phyloP scores from a whole-genome alignment of 2,329 filamentous ascomycete species.

The Neonectria neomacrospora region DNA sequence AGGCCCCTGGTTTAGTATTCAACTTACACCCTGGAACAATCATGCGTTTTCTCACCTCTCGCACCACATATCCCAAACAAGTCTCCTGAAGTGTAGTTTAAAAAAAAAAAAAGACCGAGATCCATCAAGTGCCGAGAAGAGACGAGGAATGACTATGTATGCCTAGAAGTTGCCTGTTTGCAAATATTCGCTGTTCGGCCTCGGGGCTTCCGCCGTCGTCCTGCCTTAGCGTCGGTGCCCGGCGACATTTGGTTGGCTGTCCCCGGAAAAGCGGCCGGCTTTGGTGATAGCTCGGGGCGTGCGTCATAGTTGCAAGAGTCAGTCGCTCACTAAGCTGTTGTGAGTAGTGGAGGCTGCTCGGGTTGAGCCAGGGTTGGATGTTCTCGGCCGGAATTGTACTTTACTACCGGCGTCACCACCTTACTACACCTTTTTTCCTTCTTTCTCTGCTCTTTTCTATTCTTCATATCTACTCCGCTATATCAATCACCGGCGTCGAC shows the following conservation, averaged over 20 bases:
- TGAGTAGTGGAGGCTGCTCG: not conserved
- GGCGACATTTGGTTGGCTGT: conserved; percentile 3
- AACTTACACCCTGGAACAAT: not conserved
- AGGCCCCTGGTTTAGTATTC: not conserved
- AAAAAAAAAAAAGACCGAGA: not conserved
- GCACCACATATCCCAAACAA: not conserved
- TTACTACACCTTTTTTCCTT: not conserved
- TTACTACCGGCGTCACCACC: conserved; percentile 22
- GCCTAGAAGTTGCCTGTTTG: too few species aligned
- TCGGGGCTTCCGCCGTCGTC: conserved; percentile 14
- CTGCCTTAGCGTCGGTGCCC: conserved; percentile 3
- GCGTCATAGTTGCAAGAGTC: conserved; percentile 39
- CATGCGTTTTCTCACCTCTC: not conserved
- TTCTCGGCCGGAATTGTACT: conserved; percentile 4
- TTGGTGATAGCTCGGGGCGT: conserved; percentile 15
- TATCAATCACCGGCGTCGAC: not conserved
- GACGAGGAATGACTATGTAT: not conserved
- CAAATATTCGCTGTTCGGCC: conserved; percentile 18
- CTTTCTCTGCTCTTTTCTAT: not conserved
- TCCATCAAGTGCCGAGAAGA: not conserved
- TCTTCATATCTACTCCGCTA: not conserved
- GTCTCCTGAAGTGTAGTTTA: not conserved
- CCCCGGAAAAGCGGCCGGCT: conserved; percentile 23
- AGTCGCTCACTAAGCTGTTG: conserved; percentile 3
- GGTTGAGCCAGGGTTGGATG: conserved; percentile 1